Evolutionary conservation across 768 basidiomycete genomes (phyloP), one percentile per base, ranked within the genome.

Genomic region (Suillus clintonianus): DNA sequence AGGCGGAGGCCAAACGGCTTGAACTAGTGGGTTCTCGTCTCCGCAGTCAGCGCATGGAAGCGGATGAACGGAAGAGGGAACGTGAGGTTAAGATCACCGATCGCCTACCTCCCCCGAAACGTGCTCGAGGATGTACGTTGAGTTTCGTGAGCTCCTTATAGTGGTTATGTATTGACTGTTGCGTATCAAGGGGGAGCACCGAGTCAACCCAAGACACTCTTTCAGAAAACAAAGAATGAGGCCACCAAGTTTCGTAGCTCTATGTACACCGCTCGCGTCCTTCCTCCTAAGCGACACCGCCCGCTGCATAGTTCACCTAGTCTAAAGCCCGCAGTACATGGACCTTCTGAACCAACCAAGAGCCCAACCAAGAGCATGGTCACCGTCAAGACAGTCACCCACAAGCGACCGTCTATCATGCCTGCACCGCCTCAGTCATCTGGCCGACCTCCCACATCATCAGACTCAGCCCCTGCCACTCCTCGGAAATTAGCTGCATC

Each of bases 81-180:
- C 83, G 86, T 63, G 87, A 89, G 75, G 84, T 94, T 63, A 92
- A 91, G 73, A 69, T 88, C 59, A 93, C 90, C 19, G 89, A 91
- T 74, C 83, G 79, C 66, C 67, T 90, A 15, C 90, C 90, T 32
- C 87, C 86, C 24, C 67, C 82, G 34, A 92, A 91, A 77, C 89
- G 91, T 58, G 69, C 81, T 39, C 85, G 83, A 76, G 42, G 60
- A 9, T 62, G 37, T 37, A 62, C 4, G 51, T 53, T n/a, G 14
- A 14, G 9, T 32, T 22, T 15, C 32, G 70, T 53, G 14, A 17
- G 14, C 34, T 51, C 41, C 17, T 36, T 47, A 50, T 41, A 43
- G 65, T 64, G 57, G 50, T 60, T 45, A 30, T 48, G 64, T 64
- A 67, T 50, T 69, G 62, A 67, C 48, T n/a, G 0, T 27, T 60